A percentile compares a stretch with the other conserved stretches of the same genome.
These are phyloP conservation scores for Rhytidhysteron rufulum DNA, from an alignment of 2,329 filamentous ascomycete species.

Conservation along the genomic window DNA sequence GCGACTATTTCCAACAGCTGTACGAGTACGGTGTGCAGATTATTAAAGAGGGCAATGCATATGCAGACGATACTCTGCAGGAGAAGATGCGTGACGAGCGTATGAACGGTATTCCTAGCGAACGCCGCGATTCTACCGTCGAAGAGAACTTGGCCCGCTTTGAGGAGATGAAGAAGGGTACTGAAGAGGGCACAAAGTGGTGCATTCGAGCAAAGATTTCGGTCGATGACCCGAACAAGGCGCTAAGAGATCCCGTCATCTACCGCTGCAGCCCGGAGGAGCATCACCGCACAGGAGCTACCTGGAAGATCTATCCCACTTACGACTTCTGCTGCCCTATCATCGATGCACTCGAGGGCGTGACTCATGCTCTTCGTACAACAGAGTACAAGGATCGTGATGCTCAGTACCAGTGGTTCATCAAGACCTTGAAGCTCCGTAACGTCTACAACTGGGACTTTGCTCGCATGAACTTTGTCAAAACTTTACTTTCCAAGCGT, in stretches of 20 bases:
- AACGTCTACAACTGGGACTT: conserved; percentile 84
- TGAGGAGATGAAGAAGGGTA: conserved; percentile 88
- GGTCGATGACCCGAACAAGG: conserved; percentile 88
- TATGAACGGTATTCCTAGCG: conserved; percentile 77
- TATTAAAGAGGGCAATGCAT: conserved; percentile 83
- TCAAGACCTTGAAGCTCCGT: conserved; percentile 68
- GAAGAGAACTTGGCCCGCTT: conserved; percentile 86
- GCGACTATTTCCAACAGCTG: conserved; percentile 90
- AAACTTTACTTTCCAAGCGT: conserved; percentile 78
- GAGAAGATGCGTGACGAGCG: conserved; percentile 84
- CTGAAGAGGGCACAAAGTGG: conserved; percentile 73
- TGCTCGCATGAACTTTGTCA: conserved; percentile 77
- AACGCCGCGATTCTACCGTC: conserved; percentile 69
- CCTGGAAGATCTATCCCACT: conserved; percentile 83
- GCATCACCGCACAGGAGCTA: conserved; percentile 74
- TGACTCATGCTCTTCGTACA: conserved; percentile 78
- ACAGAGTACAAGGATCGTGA: conserved; percentile 88
- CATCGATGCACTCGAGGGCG: conserved; percentile 74
- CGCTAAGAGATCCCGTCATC: conserved; percentile 93
- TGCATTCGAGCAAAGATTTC: conserved; percentile 95
- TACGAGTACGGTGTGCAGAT: conserved; percentile 81
- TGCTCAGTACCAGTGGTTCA: conserved; percentile 82
- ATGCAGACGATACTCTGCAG: conserved; percentile 90
- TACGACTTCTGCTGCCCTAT: conserved; percentile 85
- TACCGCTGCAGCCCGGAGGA: conserved; percentile 79